Evolutionary conservation across 2,329 filamentous ascomycete genomes (phyloP).

Genomic region (Epichloe sibirici): DNA sequence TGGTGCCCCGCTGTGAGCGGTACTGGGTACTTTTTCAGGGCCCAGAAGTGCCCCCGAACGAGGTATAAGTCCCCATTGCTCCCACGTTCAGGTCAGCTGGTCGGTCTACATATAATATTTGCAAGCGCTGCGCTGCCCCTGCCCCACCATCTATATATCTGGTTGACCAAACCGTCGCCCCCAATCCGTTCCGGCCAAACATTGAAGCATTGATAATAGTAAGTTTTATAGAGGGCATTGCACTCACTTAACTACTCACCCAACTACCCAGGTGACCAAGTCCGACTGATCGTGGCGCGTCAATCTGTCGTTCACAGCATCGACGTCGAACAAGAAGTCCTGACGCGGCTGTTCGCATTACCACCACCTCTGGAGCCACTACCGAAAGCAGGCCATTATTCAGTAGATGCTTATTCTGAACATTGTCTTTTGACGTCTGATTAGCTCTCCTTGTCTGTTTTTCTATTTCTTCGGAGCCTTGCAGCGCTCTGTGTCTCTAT

Average conservation of each 20-base stretch:
- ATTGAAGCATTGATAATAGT: too few relatives aligned
- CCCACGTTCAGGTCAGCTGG: neutral
- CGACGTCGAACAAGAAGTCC: neutral
- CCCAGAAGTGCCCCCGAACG: neutral
- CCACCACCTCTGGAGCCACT: neutral
- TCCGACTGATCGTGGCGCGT: neutral
- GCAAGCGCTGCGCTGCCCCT: neutral
- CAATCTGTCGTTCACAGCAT: neutral
- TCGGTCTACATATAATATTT: neutral
- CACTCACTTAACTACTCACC: neutral
- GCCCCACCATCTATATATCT: constrained; percentile 1
- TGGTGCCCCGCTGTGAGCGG: too few relatives aligned
- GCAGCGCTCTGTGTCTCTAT: neutral
- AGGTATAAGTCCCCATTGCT: neutral
- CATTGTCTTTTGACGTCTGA: neutral
- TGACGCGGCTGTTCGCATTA: neutral
- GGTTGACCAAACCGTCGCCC: neutral
- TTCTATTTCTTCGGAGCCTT: neutral
- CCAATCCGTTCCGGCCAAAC: too few relatives aligned
- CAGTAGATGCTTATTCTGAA: neutral
- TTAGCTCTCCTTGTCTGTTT: neutral
- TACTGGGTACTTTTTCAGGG: too few relatives aligned
- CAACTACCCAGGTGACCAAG: neutral
- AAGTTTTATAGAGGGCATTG: too few relatives aligned
- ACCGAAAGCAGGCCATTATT: too few relatives aligned